Percentiles rank a stretch among this genome's conserved stretches.
These are phyloP conservation scores for Cryptococcus wingfieldii DNA, from an alignment of 1,284 basidiomycete genomes.

Conservation along the genomic window DNA sequence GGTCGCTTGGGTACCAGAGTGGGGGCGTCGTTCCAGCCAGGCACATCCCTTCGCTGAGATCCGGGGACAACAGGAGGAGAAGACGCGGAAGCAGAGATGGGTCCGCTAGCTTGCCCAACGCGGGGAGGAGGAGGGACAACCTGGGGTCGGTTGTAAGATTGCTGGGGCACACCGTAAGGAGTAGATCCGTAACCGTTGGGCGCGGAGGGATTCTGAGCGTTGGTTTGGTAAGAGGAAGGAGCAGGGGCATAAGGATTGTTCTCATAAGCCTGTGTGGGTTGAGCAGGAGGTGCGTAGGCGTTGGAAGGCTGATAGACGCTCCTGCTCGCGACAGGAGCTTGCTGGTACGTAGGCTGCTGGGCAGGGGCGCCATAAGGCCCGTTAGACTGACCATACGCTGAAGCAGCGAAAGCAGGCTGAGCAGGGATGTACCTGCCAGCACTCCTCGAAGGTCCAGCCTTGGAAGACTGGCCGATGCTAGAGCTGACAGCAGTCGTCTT, in stretches of 20 bases:
- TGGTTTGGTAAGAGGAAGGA: conserved; percentile 8
- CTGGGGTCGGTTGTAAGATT: conserved; percentile 19
- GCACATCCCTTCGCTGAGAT: conserved; percentile 56
- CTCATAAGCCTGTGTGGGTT: conserved; percentile 3
- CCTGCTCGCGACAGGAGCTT: conserved; percentile 20
- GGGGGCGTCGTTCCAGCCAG: conserved; percentile 81
- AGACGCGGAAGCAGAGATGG: conserved; percentile 11
- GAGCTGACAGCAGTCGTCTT: conserved; percentile 1
- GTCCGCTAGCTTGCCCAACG: conserved; percentile 16
- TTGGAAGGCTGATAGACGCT: conserved; percentile 9
- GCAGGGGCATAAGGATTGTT: conserved; percentile 19
- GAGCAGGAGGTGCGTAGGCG: conserved; percentile 15
- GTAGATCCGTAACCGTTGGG: conserved; percentile 24
- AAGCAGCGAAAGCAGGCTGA: not conserved
- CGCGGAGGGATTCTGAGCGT: conserved; percentile 5
- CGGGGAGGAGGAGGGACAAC: conserved; percentile 48
- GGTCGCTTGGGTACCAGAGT: conserved; percentile 55
- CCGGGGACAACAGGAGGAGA: conserved; percentile 39
- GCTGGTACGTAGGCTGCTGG: conserved; percentile 23
- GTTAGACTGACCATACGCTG: not conserved
- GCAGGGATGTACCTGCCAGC: conserved; percentile 9
- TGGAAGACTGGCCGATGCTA: conserved; percentile 2
- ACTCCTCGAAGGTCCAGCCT: conserved; percentile 7
- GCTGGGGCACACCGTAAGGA: conserved; percentile 32
- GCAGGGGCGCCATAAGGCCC: not conserved